phyloP scores from a whole-genome alignment of 768 basidiomycete species.

The Russula ochroleuca region DNA sequence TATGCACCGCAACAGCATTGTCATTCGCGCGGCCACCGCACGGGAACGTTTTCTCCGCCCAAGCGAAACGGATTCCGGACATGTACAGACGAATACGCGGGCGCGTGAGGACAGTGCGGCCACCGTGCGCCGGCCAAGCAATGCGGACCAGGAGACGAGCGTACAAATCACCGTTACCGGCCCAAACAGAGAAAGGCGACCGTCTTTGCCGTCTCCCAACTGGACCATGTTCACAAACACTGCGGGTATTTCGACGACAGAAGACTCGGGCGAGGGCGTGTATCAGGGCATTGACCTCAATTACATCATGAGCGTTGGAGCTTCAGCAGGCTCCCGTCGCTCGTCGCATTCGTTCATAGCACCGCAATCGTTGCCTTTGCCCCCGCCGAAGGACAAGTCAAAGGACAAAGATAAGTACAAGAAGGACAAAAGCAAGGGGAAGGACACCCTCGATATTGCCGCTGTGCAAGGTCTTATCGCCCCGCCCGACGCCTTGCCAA shows the following conservation, averaged over 20 bases:
- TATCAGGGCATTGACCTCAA: constrained; percentile 22
- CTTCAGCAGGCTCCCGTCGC: constrained; percentile 15
- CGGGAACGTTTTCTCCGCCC: constrained; percentile 5
- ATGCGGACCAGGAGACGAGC: not conserved
- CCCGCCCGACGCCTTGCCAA: not conserved
- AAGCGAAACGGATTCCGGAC: not conserved
- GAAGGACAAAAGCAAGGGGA: constrained; percentile 17
- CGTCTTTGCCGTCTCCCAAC: constrained; percentile 17
- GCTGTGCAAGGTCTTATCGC: constrained; percentile 9
- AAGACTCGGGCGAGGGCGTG: constrained; percentile 15
- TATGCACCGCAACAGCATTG: constrained; percentile 22
- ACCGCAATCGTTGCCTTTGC: constrained; percentile 17
- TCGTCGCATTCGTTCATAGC: constrained; percentile 24
- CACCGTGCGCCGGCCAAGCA: constrained; percentile 18
- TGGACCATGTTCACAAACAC: constrained; percentile 21
- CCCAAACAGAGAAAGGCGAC: constrained; percentile 9
- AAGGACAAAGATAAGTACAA: constrained; percentile 23
- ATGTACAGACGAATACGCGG: not conserved
- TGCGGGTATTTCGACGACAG: not conserved
- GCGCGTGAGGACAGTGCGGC: constrained; percentile 17
- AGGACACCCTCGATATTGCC: not conserved
- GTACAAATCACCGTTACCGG: not conserved
- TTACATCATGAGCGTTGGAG: constrained; percentile 22
- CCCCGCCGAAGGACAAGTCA: constrained; percentile 18
- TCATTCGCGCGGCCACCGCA: constrained; percentile 16